Conservation (phyloP, 805 yeast species). For the Myxozyma neotropica region DNA sequence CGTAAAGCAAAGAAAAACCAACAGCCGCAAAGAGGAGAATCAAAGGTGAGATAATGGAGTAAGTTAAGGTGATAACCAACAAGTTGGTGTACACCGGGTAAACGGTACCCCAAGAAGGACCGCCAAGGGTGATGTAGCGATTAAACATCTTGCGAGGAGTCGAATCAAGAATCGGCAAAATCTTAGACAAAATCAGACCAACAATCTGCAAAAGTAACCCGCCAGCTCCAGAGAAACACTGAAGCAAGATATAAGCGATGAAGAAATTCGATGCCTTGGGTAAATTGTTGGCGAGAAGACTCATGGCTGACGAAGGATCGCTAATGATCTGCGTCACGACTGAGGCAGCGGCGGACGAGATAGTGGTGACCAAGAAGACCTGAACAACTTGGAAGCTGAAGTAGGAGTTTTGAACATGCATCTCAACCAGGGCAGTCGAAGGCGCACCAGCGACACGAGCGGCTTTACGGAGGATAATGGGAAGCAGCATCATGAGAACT, state of each 20-base stretch:
- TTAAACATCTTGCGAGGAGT: conserved; percentile 94
- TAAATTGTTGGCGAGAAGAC: conserved; percentile 68
- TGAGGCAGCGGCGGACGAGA: conserved; percentile 79
- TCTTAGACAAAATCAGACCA: conserved; percentile 67
- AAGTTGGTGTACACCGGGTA: conserved; percentile 79
- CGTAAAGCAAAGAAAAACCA: conserved; percentile 70
- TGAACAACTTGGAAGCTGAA: conserved; percentile 90
- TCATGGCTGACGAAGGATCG: conserved; percentile 70
- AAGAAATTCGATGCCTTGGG: conserved; percentile 93
- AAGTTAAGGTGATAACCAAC: conserved; percentile 69
- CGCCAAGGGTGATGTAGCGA: conserved; percentile 63
- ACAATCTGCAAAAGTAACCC: conserved; percentile 76
- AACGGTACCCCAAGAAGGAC: conserved; percentile 77
- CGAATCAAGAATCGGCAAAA: conserved; percentile 73
- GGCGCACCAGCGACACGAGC: conserved; percentile 75
- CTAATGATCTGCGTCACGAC: conserved; percentile 74
- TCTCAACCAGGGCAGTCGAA: conserved; percentile 71
- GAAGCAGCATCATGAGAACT: conserved; percentile 81
- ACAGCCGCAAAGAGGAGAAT: conserved; percentile 71
- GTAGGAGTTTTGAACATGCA: conserved; percentile 84
- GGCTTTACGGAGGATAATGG: conserved; percentile 75
- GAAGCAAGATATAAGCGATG: conserved; percentile 76
- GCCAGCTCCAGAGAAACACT: conserved; percentile 79
- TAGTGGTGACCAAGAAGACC: conserved; percentile 80
- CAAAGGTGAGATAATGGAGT: conserved; percentile 84